Base-by-base conservation (phyloP, 116 monocot species). In the Trichopus zeylanicus region DNA sequence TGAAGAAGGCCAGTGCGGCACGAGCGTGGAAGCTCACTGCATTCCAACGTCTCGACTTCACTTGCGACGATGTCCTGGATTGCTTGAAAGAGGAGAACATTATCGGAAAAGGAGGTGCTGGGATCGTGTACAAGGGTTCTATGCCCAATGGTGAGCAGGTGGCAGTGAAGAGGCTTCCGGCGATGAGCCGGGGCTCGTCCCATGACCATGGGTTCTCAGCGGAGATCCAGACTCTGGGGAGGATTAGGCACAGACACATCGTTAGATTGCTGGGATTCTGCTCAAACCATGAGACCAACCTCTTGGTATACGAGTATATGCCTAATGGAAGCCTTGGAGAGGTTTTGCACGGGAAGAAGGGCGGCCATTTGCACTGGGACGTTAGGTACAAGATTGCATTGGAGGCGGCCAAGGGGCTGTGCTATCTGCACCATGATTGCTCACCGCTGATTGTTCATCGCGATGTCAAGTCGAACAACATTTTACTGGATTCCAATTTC, bases 291-390 rank as follows among this genome's bases (percentile, higher is more conserved):
- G 88, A 82, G 32, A 93, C 72, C 9, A 88, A 85, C 51, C 74
- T 93, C 8, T 69, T 93, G 66, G 88, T 93, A 0, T 93, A 93
- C 38, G 93, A 93, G 80, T 93, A 79, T 75, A 88, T 93, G 93
- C 85, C 88, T 12, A 93, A 85, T 51, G 93, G 93, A 24, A 93
- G 93, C 55, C 62, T 93, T 3, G 93, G 93, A 0, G 93, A 93
- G 76, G 77, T 93, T 34, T 73, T 93, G 13, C 88, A 93, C 39
- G 93, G 93, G 31, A 88, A 82, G 78, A 93, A 88, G 46, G 85
- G 88, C 7, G 93, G 85, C 0, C 81, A 85, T 52, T 61, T 93
- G 69, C 79, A 60, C 29, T 93, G 93, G 93, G 88, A 88, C 62
- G 77, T 76, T 6, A 31, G 93, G 69, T 88, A 80, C 49, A 88